A percentile compares a stretch with the other conserved stretches of the same genome.
Conservation (phyloP, 192 early-diverging fungal genomes). For the Lobosporangium transversale region DNA sequence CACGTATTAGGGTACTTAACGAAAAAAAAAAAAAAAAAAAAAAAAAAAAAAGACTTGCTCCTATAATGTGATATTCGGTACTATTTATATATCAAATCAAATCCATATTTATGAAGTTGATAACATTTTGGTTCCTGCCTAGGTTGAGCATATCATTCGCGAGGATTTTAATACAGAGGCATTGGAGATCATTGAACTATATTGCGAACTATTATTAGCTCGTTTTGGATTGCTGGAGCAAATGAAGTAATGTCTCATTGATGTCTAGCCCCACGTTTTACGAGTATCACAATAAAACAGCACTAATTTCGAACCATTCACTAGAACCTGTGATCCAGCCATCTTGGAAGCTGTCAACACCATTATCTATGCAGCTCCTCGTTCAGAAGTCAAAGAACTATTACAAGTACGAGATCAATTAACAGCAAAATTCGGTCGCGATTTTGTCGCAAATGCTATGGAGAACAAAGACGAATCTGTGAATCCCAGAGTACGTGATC, state of each 20-base stretch:
- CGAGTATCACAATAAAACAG: too few species aligned
- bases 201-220: conserved; percentile 87
- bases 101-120: too few species aligned
- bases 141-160: conserved; percentile 89
- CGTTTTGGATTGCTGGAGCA: conserved; percentile 90
- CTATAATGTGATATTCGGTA: not conserved
- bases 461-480: conserved; percentile 81
- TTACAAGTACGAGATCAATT: conserved; percentile 79
- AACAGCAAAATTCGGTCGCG: conserved; percentile 84
- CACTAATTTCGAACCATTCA: too few species aligned
- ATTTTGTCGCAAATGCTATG: conserved; percentile 76
- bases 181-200: conserved; percentile 92
- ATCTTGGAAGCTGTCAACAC: conserved; percentile 91
- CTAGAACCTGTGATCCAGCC: conserved; percentile 78
- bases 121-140: not conserved
- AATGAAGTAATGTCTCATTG: too few species aligned
- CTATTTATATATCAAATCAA: not conserved
- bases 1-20: conserved; percentile 86
- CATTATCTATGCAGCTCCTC: conserved; percentile 90
- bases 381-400: conserved; percentile 89
- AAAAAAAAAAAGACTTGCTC: too few species aligned
- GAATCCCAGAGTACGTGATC: conserved; percentile 69
- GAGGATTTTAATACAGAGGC: conserved; percentile 95
- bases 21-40: too few species aligned
- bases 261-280: too few species aligned